These are phyloP conservation scores for Xylogone sp. DNA, from an alignment of 2,329 filamentous ascomycete genomes.

Conservation along the genomic window DNA sequence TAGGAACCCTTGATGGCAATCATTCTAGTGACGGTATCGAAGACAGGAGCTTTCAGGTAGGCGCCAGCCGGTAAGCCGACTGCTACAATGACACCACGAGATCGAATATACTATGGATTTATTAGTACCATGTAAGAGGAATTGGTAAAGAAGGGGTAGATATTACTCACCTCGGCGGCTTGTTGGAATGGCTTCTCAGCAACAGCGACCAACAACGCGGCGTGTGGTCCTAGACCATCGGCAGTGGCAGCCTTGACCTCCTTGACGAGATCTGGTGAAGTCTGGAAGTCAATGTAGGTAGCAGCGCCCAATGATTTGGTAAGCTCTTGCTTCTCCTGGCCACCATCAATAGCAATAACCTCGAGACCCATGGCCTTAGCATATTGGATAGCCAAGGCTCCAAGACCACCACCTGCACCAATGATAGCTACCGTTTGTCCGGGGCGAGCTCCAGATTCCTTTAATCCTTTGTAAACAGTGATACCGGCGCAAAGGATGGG, in stretches of 20 bases:
- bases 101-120: slow-evolving; percentile 70
- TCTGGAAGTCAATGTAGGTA: slow-evolving; percentile 76
- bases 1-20: slow-evolving; percentile 90
- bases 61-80: slow-evolving; percentile 84
- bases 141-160: too few species aligned
- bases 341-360: slow-evolving; percentile 77
- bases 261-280: slow-evolving; percentile 70
- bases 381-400: slow-evolving; percentile 78
- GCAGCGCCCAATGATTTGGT: slow-evolving; percentile 66
- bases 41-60: slow-evolving; percentile 78
- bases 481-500: slow-evolving; percentile 82
- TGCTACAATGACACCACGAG: slow-evolving; percentile 78
- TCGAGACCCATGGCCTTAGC: slow-evolving; percentile 85
- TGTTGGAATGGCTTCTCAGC: slow-evolving; percentile 94
- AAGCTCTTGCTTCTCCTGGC: slow-evolving; percentile 74
- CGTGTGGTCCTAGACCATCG: slow-evolving; percentile 81
- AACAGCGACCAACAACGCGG: slow-evolving; percentile 81
- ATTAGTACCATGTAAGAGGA: slow-evolving; percentile 17
- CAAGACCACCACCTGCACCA: slow-evolving; percentile 80
- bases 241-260: slow-evolving; percentile 79
- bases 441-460: slow-evolving; percentile 71
- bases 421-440: slow-evolving; percentile 81
- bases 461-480: slow-evolving; percentile 88
- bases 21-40: slow-evolving; percentile 86
- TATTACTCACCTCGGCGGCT: slow-evolving; percentile 52